Evolutionary conservation across 305 asterid species (phyloP), one percentile per base, ranked within the genome.

Genomic region (Nicotiana rustica): DNA sequence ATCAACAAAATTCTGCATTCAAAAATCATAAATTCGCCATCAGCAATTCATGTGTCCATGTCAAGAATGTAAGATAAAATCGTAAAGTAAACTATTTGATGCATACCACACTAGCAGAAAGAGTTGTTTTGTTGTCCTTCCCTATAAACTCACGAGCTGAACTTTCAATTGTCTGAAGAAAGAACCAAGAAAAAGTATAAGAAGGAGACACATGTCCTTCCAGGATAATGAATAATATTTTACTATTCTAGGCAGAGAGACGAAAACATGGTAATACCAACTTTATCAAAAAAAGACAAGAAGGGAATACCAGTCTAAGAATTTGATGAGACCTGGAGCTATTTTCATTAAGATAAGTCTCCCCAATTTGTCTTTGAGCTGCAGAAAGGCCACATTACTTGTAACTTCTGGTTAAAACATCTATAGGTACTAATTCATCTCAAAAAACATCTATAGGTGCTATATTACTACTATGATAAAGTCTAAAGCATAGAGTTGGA

Each of bases 291-390:
- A 80, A 60, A 19, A 67, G 75, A 82, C 6, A 35, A 13, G 61
- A 47, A 57, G 81, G 85, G 90, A 55, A 44, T 86, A 96, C 99
- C 98, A 96, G 81, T 89, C 97, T 94, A 82, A 96, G 98, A 86
- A 96, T 96, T 85, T 96, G 99, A 89, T 96, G 99, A 75, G 99
- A 96, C 84, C 99, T 95, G 49, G 99, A 96, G 89, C 99, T 96
- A 69, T 93, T 86, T 86, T 96, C 98, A 85, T 96, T 96, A 89
- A 96, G 86, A 79, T 87, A 90, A 29, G 99, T 96, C 90, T 96
- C 99, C 14, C 98, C 99, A 87, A 90, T 87, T 88, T 93, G 90
- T 84, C 99, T 89, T 85, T 92, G 98, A 55, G 93, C 99, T 96
- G 87, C 77, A 78, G 60, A 80, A 61, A 84, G 71, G 75, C 77